phyloP scores from a whole-genome alignment of 768 basidiomycete species.

The Amanita jacksonii region DNA sequence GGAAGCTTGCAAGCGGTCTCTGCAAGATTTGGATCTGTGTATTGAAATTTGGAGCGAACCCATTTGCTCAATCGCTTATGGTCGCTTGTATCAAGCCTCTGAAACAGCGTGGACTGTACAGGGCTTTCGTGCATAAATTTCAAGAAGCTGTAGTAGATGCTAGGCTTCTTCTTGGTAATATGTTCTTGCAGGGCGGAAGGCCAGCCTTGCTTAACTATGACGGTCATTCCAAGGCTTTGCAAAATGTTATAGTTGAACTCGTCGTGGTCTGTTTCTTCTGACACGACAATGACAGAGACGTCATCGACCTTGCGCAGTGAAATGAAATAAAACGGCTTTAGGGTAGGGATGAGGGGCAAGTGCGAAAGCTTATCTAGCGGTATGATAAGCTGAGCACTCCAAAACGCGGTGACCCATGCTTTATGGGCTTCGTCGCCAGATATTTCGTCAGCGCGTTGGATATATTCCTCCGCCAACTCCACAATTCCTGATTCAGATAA shows the following conservation, averaged over 20 bases:
- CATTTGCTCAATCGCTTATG: slow-evolving; percentile 22
- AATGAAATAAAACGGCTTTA: not conserved
- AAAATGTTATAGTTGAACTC: slow-evolving; percentile 14
- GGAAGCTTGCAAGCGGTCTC: slow-evolving; percentile 22
- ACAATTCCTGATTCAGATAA: slow-evolving; percentile 14
- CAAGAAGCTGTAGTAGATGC: slow-evolving; percentile 14
- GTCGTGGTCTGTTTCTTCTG: not conserved
- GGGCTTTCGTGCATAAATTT: slow-evolving; percentile 10
- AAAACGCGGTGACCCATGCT: not conserved
- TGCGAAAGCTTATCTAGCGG: not conserved
- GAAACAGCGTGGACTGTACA: slow-evolving; percentile 12
- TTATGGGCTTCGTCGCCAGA: not conserved
- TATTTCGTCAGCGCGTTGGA: not conserved
- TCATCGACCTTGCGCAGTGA: slow-evolving; percentile 22
- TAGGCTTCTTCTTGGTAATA: slow-evolving; percentile 10
- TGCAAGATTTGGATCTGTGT: slow-evolving; percentile 9
- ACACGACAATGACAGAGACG: slow-evolving; percentile 17
- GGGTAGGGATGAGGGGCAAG: slow-evolving; percentile 1
- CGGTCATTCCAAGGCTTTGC: slow-evolving; percentile 15
- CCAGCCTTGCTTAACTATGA: slow-evolving; percentile 14
- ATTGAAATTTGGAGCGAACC: slow-evolving; percentile 16
- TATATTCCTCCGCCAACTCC: slow-evolving; percentile 12
- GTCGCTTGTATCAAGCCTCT: slow-evolving; percentile 11
- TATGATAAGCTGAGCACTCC: not conserved
- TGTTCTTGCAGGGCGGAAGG: slow-evolving; percentile 14